Conservation (phyloP, 768 basidiomycete genomes). For the Coprinopsis sp. region DNA sequence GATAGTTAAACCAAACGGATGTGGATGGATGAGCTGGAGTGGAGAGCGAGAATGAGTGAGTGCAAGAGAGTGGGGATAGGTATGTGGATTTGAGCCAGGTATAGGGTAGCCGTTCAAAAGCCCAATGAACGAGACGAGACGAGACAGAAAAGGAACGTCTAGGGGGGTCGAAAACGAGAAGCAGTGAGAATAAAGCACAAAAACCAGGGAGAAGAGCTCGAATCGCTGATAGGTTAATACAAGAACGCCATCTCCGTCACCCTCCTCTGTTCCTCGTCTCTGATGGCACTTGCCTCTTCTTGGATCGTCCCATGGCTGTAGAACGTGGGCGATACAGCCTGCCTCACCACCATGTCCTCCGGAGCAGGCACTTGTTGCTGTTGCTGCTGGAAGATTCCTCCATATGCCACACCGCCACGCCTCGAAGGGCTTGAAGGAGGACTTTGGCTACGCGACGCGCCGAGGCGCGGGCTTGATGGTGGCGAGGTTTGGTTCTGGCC, state of each 20-base stretch:
- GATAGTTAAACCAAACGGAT: too few species aligned
- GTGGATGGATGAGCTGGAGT: too few species aligned
- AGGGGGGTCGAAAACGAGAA: neutral
- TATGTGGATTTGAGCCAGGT: too few species aligned
- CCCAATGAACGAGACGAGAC: neutral
- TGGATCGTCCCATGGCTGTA: slow-evolving; percentile 57
- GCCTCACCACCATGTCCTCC: slow-evolving; percentile 27
- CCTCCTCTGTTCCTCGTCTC: slow-evolving; percentile 65
- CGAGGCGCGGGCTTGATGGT: too few species aligned
- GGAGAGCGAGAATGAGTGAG: too few species aligned
- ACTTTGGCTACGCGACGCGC: too few species aligned
- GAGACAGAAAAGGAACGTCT: slow-evolving; percentile 1
- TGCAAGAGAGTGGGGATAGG: too few species aligned
- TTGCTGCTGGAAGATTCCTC: too few species aligned
- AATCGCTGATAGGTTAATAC: slow-evolving; percentile 17
- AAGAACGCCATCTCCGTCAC: slow-evolving; percentile 72
- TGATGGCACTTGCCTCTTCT: slow-evolving; percentile 46
- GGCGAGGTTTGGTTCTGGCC: too few species aligned
- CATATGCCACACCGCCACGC: too few species aligned
- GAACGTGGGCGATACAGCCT: slow-evolving; percentile 52
- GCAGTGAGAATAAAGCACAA: slow-evolving; percentile 3
- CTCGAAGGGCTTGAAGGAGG: slow-evolving; percentile 4
- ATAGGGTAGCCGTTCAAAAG: too few species aligned
- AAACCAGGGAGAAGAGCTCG: slow-evolving; percentile 1
- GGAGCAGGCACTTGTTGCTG: slow-evolving; percentile 1